Evolutionary conservation across 1,139 yeast species (phyloP), one percentile per base, ranked within the genome.

Genomic region (Nakaseomyces nivariensis): DNA sequence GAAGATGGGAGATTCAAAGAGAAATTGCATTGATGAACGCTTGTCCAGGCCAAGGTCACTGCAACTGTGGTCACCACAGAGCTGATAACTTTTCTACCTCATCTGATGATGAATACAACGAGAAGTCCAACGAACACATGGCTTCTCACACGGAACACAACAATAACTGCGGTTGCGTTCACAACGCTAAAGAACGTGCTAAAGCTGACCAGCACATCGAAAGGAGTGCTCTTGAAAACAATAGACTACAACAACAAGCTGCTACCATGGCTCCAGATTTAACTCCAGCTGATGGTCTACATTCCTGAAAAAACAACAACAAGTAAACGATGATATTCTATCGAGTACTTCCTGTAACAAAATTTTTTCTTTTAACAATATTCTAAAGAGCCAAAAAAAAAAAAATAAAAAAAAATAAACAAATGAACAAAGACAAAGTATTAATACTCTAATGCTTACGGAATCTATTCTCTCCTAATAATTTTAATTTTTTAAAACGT

Each of bases 1-100:
- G 57, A 44, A 59, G 66, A 50, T 63, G 68, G 67, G 64, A 62
- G 42, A 50, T 63, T 24, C 59, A 62, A 50, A 54, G 64, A 43
- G 64, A 62, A 48, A 53, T 63, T 17, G 56, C 59, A 33, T 57
- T 52, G 43, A 54, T 58, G 6, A 53, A 54, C 34, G 56, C 54
- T 25, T 63, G 67, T 51, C 61, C 61, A 11, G 67, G 67, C 27
- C 60, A 55, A 27, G 55, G 53, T 1, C 53, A 55, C 37, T 63
- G 67, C 48, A 54, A 52, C 43, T 63, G 66, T 51, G 66, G 66
- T 13, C 56, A 52, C 42, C 65, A 61, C 42, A 27, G 25, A 13
- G 29, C 42, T 25, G 10, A 25, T n/a, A 5, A 17, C 11, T 17
- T 25, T 11, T 13, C 29, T 8, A 33, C 40, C 8, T 32, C 47